Percentiles rank a stretch among this genome's conserved stretches.
These are phyloP conservation scores for Protomyces macrosporus DNA, from an alignment of 1,139 yeast species.

Conservation along the genomic window DNA sequence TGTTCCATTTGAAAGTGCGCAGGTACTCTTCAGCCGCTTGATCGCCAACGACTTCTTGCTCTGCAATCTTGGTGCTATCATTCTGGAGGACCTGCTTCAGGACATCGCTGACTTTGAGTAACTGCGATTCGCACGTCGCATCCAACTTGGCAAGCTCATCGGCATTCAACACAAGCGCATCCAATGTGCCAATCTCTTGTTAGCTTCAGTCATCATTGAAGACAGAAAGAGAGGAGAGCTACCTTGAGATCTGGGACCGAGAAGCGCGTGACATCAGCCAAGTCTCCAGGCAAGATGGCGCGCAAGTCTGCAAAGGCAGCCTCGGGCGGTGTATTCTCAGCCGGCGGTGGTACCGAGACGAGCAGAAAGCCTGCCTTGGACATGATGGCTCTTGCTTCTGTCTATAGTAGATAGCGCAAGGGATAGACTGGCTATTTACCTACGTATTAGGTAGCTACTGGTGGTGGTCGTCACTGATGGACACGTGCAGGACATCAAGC, in stretches of 20 bases:
- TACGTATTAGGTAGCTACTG: too few species aligned
- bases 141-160: constrained; percentile 84
- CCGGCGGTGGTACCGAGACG: constrained; percentile 27
- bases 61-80: constrained; percentile 43
- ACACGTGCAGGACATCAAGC: background rate
- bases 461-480: background rate
- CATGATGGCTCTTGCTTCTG: constrained; percentile 1
- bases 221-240: background rate
- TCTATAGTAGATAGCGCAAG: background rate
- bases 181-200: constrained; percentile 77
- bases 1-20: constrained; percentile 78
- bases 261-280: constrained; percentile 41
- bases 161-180: constrained; percentile 80
- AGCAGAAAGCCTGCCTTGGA: constrained; percentile 21
- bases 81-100: constrained; percentile 51
- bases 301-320: constrained; percentile 12
- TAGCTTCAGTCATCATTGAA: constrained; percentile 48
- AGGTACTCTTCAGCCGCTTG: constrained; percentile 47
- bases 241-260: constrained; percentile 49
- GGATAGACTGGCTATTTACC: too few species aligned
- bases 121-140: constrained; percentile 61
- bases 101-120: constrained; percentile 71
- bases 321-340: constrained; percentile 13
- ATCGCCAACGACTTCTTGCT: constrained; percentile 50
- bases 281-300: background rate